Evolutionary conservation across 2,329 filamentous ascomycete genomes (phyloP), one percentile per base, ranked within the genome.

Genomic region (Colletotrichum sp.): DNA sequence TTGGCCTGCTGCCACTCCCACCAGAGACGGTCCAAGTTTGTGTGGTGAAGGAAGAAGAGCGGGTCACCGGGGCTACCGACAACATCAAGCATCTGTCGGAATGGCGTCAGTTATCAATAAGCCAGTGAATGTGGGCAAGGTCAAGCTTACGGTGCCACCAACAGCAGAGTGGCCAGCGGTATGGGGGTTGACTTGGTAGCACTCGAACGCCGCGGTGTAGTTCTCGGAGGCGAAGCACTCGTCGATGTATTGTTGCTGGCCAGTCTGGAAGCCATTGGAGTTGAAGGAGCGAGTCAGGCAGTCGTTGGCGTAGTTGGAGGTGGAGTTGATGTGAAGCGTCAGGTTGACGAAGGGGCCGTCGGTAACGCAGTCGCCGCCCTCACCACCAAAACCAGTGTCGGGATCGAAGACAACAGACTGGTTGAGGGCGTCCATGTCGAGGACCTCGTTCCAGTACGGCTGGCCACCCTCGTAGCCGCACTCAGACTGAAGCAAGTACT

Each of bases 381-480:
- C 48, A 10, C 67, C 63, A 12, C 72, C 72, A 36, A 75, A 75
- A 30, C 72, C 72, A n/a, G 72, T 74, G 34, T 71, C 48, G 15
- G 72, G 60, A 24, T 74, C 67, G 18, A 71, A 71, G 18, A 71
- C 61, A 28, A 71, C 69, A 26, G 61, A 71, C 16, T 39, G 30
- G 69, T 66, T 71, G 10, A 71, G 69, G 8, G 69, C 43, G 24
- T 66, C 61, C 69, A 71, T 71, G 32, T 71, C 69, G 32, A 71
- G 61, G 24, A 71, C 69, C 21, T 71, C 69, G 32, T 71, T 71
- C 69, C 69, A 71, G 43, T 71, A 79, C 61, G 81, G 79, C 52
- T 82, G 82, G 30, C 75, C 76, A 10, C 81, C 82, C 2, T 71
- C 80, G 74, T 82, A 83, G 13, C 77, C 79, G 74, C 82, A 82